Conservation (phyloP, 495 filamentous ascomycete species). For the Beverwykella pulmonaria region DNA sequence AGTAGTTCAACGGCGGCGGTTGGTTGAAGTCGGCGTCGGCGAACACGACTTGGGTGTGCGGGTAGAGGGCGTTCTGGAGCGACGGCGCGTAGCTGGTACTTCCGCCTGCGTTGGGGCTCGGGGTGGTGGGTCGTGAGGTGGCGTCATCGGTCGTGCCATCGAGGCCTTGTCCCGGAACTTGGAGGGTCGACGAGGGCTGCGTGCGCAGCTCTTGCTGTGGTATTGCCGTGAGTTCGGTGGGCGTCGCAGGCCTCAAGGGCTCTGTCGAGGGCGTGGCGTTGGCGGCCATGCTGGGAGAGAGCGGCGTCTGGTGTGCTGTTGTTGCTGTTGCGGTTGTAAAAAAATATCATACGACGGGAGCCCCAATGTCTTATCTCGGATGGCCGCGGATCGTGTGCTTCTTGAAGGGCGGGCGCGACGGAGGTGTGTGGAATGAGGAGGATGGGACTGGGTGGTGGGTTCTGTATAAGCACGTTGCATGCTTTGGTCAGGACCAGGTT, state of each 20-base stretch:
- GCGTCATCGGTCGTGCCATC: background rate
- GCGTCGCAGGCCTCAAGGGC: constrained; percentile 17
- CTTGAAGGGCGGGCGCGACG: background rate
- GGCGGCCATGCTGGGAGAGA: background rate
- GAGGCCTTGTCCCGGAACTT: constrained; percentile 15
- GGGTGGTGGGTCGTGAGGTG: background rate
- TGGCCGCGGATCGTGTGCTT: constrained; percentile 25
- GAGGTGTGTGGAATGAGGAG: background rate
- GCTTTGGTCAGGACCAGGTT: background rate
- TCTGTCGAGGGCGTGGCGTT: constrained; percentile 29
- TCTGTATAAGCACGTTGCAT: constrained; percentile 32
- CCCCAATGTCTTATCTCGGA: constrained; percentile 11
- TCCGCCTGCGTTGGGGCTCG: background rate
- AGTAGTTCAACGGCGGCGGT: constrained; percentile 62
- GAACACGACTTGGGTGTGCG: constrained; percentile 37
- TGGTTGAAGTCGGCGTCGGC: constrained; percentile 42
- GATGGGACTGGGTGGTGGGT: background rate
- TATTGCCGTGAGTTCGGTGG: background rate
- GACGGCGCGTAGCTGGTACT: constrained; percentile 24
- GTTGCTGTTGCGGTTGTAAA: background rate
- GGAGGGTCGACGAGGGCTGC: constrained; percentile 1
- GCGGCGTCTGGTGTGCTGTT: background rate
- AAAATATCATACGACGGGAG: background rate
- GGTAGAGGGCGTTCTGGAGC: constrained; percentile 12
- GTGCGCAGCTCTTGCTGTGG: background rate